Evolutionary conservation across 1,284 basidiomycete genomes (phyloP).

Genomic region (Ceratobasidium sp.): DNA sequence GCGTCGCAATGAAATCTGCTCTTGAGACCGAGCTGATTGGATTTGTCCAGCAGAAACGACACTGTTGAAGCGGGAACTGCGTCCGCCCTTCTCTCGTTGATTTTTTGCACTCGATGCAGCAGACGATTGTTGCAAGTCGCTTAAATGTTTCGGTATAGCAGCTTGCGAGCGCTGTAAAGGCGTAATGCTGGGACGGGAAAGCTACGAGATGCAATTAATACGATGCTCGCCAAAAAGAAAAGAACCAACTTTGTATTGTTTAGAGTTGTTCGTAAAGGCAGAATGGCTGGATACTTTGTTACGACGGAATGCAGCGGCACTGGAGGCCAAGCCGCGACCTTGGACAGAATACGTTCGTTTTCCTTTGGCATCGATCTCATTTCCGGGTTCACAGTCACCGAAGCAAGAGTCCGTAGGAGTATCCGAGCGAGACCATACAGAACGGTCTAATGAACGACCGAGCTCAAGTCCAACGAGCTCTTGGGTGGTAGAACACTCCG

Average conservation of each 20-base stretch:
- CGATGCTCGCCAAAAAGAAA: not conserved
- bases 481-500: conserved; percentile 32
- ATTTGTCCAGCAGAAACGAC: not conserved
- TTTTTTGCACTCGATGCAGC: not conserved
- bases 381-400: not conserved
- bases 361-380: not conserved
- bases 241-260: conserved; percentile 21
- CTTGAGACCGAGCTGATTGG: not conserved
- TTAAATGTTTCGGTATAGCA: conserved; percentile 5
- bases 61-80: not conserved
- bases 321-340: not conserved
- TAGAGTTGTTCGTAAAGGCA: not conserved
- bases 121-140: not conserved
- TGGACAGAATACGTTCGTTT: not conserved
- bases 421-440: conserved; percentile 15
- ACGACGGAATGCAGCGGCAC: not conserved
- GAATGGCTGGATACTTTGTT: not conserved
- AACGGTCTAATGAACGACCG: conserved; percentile 13
- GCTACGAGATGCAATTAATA: not conserved
- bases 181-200: conserved; percentile 2
- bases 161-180: conserved; percentile 20
- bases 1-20: conserved; percentile 6
- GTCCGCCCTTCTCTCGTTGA: not conserved
- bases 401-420: conserved; percentile 30
- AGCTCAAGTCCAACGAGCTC: conserved; percentile 25